Evolutionary conservation across 1,139 yeast genomes (phyloP), one percentile per base, ranked within the genome.

Genomic region (Yamadazyma taylorii): DNA sequence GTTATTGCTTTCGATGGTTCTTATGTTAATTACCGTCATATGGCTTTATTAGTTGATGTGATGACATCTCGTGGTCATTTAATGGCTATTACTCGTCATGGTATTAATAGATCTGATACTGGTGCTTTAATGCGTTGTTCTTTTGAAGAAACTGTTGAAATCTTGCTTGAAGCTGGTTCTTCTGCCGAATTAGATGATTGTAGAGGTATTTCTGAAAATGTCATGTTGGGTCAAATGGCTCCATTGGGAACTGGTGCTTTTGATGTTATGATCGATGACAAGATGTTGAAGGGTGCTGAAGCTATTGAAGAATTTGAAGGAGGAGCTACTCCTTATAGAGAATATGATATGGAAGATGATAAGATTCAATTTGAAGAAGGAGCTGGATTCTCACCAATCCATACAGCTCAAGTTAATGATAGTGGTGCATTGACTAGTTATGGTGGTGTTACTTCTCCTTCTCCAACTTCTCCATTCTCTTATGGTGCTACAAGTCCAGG

Each of bases 1-100:
- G 98, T 94, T 53, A 88, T 94, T 77, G 97, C 97, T 3, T 94
- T 95, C 56, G 98, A 92, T 76, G 98, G 98, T 85, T 90, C 98
- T 24, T 92, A 92, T 59, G 99, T 94, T 48, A 94, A 94, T 64
- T 94, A 94, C 67, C 85, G 99, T 69, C 99, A 94, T 58, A 85
- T 92, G 92, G 97, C 98, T 2, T 72, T 94, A 53, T 75, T 94
- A 55, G 97, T 92, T 41, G 99, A 94, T 71, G 95, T 90, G 22
- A 94, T 94, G 99, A 94, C 99, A 2, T 86, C 96, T 34, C 85
- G 96, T 63, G 99, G 99, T 57, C 96, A 92, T 59, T 76, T 94
- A 66, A 92, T 94, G 88, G 97, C 98, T 25, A 92, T 94, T 54
- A 92, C 98, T 36, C 95, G 99, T 78, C 98, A 92, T 61, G 99